These are phyloP conservation scores for Spirogloea muscicola DNA, from an alignment of 139 green algal species.

Conservation along the genomic window DNA sequence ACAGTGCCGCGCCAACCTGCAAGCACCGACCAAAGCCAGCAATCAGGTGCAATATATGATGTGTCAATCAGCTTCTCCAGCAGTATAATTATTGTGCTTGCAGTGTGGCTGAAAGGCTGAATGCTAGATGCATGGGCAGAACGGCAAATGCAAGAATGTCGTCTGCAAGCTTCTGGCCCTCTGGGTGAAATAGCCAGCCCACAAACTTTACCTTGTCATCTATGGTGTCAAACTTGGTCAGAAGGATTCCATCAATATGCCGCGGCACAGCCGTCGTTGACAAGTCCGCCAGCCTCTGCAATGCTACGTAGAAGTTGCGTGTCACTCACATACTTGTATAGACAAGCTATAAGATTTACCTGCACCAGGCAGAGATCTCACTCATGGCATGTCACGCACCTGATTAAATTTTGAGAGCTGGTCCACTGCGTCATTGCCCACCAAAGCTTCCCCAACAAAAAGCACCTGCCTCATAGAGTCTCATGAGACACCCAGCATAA, in stretches of 20 bases:
- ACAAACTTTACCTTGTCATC: conserved; percentile 85
- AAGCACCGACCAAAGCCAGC: background rate
- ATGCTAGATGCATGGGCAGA: background rate
- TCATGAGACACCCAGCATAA: too few species aligned
- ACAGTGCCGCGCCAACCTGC: conserved; percentile 79
- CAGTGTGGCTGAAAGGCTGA: background rate
- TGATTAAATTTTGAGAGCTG: conserved; percentile 98
- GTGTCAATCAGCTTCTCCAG: background rate
- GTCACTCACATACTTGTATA: too few species aligned
- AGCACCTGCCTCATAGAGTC: conserved; percentile 58
- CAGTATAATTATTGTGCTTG: conserved; percentile 4
- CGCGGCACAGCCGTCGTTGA: conserved; percentile 25
- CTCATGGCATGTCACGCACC: too few species aligned
- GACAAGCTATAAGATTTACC: too few species aligned
- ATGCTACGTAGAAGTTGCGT: too few species aligned
- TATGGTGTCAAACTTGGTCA: conserved; percentile 99
- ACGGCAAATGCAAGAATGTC: background rate
- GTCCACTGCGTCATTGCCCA: conserved; percentile 98
- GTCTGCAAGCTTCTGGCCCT: background rate
- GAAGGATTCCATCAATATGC: conserved; percentile 79
- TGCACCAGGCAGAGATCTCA: too few species aligned
- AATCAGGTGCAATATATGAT: background rate
- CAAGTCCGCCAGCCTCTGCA: conserved; percentile 42
- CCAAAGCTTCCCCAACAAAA: conserved; percentile 98
- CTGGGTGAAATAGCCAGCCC: background rate